Evolutionary conservation across 345 rosid species (phyloP), one percentile per base, ranked within the genome.

Genomic region (Eucalyptus camaldulensis): DNA sequence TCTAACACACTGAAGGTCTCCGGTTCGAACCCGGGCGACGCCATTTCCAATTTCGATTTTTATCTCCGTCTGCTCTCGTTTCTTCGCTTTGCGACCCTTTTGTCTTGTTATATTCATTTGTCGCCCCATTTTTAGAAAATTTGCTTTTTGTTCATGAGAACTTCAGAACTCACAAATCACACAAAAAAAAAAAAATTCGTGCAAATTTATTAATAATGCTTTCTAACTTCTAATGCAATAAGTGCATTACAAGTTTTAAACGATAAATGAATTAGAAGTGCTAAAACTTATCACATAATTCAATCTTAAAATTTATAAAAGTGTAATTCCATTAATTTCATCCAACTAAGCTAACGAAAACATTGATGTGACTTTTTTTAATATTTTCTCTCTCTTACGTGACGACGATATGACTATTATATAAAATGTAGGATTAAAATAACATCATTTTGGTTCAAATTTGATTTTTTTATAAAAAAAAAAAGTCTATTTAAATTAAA

Each of bases 1-100:
- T 96, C 96, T 94, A 95, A 96, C 98, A 95, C 98, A 95, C 96
- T 95, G 96, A 96, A 96, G 96, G 98, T 95, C 98, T 95, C 95
- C 96, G 96, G 95, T 97, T 97, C 97, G 93, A 97, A 89, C 88
- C 96, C 96, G 96, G 97, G 97, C 94, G 97, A 95, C 92, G 97
- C 96, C 95, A 95, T 29, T 88, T 21, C 25, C 25, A 27, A 14
- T 3, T 25, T 29, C 15, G 4, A 15, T 19, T 40, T 45, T 29
- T 85, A 5, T 81, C 29, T 43, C 50, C 25, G n/a, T 45, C 8
- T 9, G 12, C 49, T 56, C 62, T 56, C 62, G 62, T 56, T 56
- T 56, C 62, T 56, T 56, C 27, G 27, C 11, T 2, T 24, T 56
- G 29, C 62, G 27, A 80, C 50, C 29, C 24, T 83, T 83, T 45